These are phyloP conservation scores for Globisporangium uncinulatum DNA, from an alignment of 352 stramenopile genomes.

Conservation along the genomic window DNA sequence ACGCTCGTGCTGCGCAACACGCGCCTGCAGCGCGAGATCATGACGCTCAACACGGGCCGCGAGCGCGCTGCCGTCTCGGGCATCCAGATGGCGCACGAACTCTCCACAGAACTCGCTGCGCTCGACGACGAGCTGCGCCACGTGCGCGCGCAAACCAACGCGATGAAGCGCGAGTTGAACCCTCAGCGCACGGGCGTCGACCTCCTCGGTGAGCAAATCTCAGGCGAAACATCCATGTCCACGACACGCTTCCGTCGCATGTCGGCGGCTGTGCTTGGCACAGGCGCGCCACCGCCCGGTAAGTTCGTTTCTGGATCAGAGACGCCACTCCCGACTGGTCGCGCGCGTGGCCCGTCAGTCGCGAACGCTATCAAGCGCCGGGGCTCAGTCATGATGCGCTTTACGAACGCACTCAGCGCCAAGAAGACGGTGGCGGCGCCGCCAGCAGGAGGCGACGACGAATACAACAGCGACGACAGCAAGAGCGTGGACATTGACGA, in stretches of 20 bases:
- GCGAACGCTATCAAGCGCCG: conserved; percentile 13
- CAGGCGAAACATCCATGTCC: conserved; percentile 12
- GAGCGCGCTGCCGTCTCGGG: conserved; percentile 34
- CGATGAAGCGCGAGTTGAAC: conserved; percentile 28
- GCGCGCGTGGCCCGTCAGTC: conserved; percentile 24
- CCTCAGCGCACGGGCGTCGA: conserved; percentile 17
- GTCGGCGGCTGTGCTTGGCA: conserved; percentile 13
- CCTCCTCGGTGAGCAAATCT: conserved; percentile 11
- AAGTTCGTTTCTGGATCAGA: conserved; percentile 14
- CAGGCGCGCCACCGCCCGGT: conserved; percentile 3
- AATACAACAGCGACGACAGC: conserved; percentile 6
- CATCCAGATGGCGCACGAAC: conserved; percentile 31
- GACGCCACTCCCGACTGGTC: background rate
- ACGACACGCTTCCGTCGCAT: conserved; percentile 17
- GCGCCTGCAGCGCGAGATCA: conserved; percentile 58
- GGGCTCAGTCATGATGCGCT: conserved; percentile 14
- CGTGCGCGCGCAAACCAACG: conserved; percentile 35
- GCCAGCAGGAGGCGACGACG: background rate
- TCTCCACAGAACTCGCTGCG: conserved; percentile 43
- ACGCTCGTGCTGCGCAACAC: conserved; percentile 53
- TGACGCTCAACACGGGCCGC: conserved; percentile 38
- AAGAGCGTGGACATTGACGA: conserved; percentile 15
- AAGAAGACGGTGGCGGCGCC: conserved; percentile 3
- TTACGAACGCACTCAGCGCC: conserved; percentile 5
- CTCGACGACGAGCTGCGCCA: conserved; percentile 29